A percentile compares a stretch with the other conserved stretches of the same genome.
Conservation (phyloP, 805 yeast species). For the Maudiozyma pseudohumilis region DNA sequence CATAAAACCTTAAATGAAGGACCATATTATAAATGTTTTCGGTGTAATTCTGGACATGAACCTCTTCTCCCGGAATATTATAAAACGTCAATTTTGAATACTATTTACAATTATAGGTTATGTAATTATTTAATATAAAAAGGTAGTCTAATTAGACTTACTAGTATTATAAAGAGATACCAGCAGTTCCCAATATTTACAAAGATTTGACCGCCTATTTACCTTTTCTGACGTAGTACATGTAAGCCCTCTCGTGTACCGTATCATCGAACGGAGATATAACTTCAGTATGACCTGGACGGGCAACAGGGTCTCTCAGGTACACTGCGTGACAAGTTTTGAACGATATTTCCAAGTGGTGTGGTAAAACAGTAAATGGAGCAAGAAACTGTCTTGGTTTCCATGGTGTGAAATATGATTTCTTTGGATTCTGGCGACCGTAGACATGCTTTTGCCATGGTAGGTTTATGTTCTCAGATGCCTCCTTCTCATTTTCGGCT, state of each 20-base stretch:
- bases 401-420: constrained; percentile 95
- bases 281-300: constrained; percentile 95
- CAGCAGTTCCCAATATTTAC: neutral
- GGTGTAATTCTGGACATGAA: too few species aligned
- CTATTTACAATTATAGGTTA: constrained; percentile 2
- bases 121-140: neutral
- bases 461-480: constrained; percentile 39
- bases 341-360: constrained; percentile 84
- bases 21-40: too few species aligned
- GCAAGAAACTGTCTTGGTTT: constrained; percentile 87
- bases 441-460: constrained; percentile 76
- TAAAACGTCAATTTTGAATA: neutral
- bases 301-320: constrained; percentile 90
- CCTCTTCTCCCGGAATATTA: too few species aligned
- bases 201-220: constrained; percentile 18
- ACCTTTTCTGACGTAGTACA: constrained; percentile 81
- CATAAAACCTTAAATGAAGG: too few species aligned
- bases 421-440: constrained; percentile 69
- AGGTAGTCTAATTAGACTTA: constrained; percentile 6
- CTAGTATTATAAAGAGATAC: neutral
- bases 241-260: constrained; percentile 86
- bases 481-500: constrained; percentile 40
- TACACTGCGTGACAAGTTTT: constrained; percentile 94
- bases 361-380: constrained; percentile 85
- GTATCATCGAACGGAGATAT: constrained; percentile 78